Evolutionary conservation across 805 yeast species (phyloP), one percentile per base, ranked within the genome.

Genomic region (Starmerella bombi): DNA sequence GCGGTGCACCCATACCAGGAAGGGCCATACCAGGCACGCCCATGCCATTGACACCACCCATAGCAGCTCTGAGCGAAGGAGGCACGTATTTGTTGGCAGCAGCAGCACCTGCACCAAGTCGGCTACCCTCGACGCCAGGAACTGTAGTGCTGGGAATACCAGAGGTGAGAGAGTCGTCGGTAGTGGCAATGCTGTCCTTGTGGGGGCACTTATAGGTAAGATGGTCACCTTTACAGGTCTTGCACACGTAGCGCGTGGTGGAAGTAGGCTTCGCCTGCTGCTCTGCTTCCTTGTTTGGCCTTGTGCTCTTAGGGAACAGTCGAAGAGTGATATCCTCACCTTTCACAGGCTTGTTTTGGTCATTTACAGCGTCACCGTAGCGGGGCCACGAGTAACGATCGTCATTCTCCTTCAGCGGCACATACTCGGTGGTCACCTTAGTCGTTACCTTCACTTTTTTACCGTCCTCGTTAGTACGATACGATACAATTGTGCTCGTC

Each of bases 171-270:
- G 40, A 52, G 22, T 71, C 66, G 34, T 57, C 67, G 35, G 65
- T 52, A 25, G 53, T 51, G 29, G 44, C 47, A 32, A 46, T 18
- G 29, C 91, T 80, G 55, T 80, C 93, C 67, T 81, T 86, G 73
- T 75, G 84, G 49, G 98, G 98, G 80, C 99, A 91, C 66, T 80
- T 78, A 61, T 84, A 67, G 32, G 96, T 81, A 72, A 77, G 82
- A 70, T 91, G 99, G 52, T 75, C 80, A 58, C 94, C 95, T 46
- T 80, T 81, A 79, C 99, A 91, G 41, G 72, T 66, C 73, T 96
- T 82, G 74, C 98, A 91, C 53, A 63, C 66, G 47, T 72, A 59
- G 36, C 42, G 38, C 33, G 43, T 21, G 53, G 65, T 68, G 49
- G 66, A 65, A 59, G 62, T 62, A 50, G 59, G 63, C 58, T 62